Base-by-base conservation (phyloP, 2,329 filamentous ascomycete species). In the Colletotrichum sp. region DNA sequence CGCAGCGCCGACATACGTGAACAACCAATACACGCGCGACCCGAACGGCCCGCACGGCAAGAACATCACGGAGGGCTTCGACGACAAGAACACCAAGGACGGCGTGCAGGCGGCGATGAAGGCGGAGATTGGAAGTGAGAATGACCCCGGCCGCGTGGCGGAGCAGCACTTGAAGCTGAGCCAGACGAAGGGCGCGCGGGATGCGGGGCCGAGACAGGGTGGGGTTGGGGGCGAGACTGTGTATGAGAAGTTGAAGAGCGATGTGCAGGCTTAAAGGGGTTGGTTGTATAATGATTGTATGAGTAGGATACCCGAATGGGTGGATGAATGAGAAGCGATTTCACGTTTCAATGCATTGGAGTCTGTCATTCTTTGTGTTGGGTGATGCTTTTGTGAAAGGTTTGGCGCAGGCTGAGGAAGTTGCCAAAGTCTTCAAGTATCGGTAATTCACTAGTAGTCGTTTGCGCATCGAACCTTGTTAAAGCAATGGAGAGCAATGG, bases 101-200 rank as follows among this genome's bases (percentile, higher is more conserved):
- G 85, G 82, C 6, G 72, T 83, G 48, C 80, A 83, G 79, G 85
- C 83, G 75, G 83, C 85, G 4, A 81, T 88, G 75, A 80, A 82
- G 69, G 78, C 84, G 5, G 85, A 89, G 78, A 85, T 86, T 74
- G 89, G 89, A 3, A 86, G 84, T 7, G 82, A 85, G 78, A 81
- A 88, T 73, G 89, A 90, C 77, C 89, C 89, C 5, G 84, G 85
- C 66, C 79, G 85, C 10, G 73, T 84, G 52, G 88, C 88, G 6
- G 88, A 89, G 81, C 77, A 82, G 55, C 85, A 86, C 77, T 84
- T 90, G 38, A 76, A 81, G 73, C 71, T 78, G 61, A 78, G 77
- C 18, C 77, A 80, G 65, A 78, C 75, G 38, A 74, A 78, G 8
- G 75, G 38, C 26, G 79, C 77, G 2, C 67, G 80, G n/a, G 79